Evolutionary conservation across 768 basidiomycete genomes (phyloP).

Genomic region (Xanthoconium purpureum): DNA sequence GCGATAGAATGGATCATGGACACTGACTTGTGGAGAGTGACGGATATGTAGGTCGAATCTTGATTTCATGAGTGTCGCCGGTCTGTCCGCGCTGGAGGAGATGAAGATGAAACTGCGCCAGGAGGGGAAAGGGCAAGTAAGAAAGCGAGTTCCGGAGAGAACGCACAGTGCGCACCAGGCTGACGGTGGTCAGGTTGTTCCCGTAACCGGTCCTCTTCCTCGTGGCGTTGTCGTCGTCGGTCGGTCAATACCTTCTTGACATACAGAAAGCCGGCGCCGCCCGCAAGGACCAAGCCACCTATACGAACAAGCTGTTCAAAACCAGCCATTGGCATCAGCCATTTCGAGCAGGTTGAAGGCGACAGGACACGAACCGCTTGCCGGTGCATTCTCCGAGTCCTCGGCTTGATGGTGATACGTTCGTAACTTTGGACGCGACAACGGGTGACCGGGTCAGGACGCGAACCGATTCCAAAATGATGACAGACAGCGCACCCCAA

Average conservation of each 20-base stretch:
- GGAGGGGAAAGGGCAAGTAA: slow-evolving; percentile 9
- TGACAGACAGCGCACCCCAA: slow-evolving; percentile 1
- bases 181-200: slow-evolving; percentile 8
- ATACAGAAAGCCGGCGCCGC: slow-evolving; percentile 30
- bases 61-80: slow-evolving; percentile 7
- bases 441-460: not conserved
- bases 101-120: not conserved
- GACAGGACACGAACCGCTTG: slow-evolving; percentile 14
- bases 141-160: not conserved
- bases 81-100: slow-evolving; percentile 4
- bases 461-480: not conserved
- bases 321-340: not conserved
- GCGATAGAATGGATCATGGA: not conserved
- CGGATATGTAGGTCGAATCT: not conserved
- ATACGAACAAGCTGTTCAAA: slow-evolving; percentile 21
- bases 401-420: not conserved
- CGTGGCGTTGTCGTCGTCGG: slow-evolving; percentile 23
- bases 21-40: not conserved
- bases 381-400: slow-evolving; percentile 10
- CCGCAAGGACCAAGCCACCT: slow-evolving; percentile 28
- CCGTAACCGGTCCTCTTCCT: slow-evolving; percentile 15
- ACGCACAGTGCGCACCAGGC: not conserved
- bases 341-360: not conserved
- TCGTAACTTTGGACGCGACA: not conserved
- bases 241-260: slow-evolving; percentile 29